Base-by-base conservation (phyloP, 352 stramenopile genomes). In the Phytophthora litchii region DNA sequence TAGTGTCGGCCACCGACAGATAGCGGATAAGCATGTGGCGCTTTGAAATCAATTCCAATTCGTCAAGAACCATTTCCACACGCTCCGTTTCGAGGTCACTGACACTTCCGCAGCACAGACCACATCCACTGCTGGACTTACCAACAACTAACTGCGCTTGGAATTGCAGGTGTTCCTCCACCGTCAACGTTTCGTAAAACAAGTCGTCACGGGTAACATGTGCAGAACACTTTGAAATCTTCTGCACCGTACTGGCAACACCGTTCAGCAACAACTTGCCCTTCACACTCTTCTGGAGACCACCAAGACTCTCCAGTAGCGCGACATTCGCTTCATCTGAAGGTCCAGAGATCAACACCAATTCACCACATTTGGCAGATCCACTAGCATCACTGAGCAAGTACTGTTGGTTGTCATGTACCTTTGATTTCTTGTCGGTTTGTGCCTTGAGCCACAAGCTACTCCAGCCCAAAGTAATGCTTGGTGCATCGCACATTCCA, bases 1-100 rank as follows among this genome's bases (percentile, higher is more conserved):
- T 97, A 29, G 74, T 71, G 38, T 96, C 81, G 19, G 42, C 59
- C 3, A 17, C 4, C 2, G 71, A 70, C 34, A 80, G 41, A 20
- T 69, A 67, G 4, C 52, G 59, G 41, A 76, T 76, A n/a, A 67
- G 38, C 20, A 63, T 31, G 45, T 74, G 54, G 10, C 71, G 71
- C 43, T 69, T 61, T 0, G 31, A 31, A 13, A 21, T 41, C 34
- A 76, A 34, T 8, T 72, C 55, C 41, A 72, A 40, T 45, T 80
- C 67, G 10, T 76, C 59, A 17, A 80, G 55, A 35, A 62, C 48
- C 27, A 53, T 51, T 17, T 72, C 59, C 29, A 79, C 55, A 17
- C 60, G 59, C 34, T 74, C 64, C 3, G 14, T 12, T 17, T 54
- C 58, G 23, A 66, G 32, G 7, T 60, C 54, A 3, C 21, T 23